Base-by-base conservation (phyloP, 495 filamentous ascomycete genomes). In the Xylaria nigripes region DNA sequence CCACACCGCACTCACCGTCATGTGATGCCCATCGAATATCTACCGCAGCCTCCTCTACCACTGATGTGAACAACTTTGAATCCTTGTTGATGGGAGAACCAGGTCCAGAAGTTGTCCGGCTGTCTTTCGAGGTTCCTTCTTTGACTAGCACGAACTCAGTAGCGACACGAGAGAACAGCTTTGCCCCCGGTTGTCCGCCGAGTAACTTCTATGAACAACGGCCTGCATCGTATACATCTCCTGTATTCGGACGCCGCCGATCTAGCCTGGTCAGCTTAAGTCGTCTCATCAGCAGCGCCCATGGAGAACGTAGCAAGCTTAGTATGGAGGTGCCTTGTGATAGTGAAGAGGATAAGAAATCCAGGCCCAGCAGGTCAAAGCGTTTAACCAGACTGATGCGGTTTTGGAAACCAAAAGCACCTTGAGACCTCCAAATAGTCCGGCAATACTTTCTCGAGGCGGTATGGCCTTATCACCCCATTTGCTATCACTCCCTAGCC, bases 111-210 rank as follows among this genome's bases (percentile, higher is more conserved):
- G 55, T 84, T 12, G 57, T 67, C 13, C 85, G 89, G 48, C 76
- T 84, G 18, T 95, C 90, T 6, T 78, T 89, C 21, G 90, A 95
- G 52, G 86, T 92, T 10, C 90, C 90, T 6, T 95, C 90, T 27
- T 69, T 95, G 25, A 90, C 85, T 16, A 91, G 86, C 68, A 90
- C 86, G 64, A 82, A 88, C 59, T 95, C 90, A 0, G 91, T 89
- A 13, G 87, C 84, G 82, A 89, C 88, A 2, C 84, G 85, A 52
- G 81, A 81, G 27, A 78, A 77, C 62, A 61, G 67, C 12, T 71
- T 72, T n/a, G 56, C 64, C 0, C 66, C 71, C 10, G 58, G 58
- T 18, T 52, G 59, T 56, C 57, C 42, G 32, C 64, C 62, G 54
- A 68, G 50, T 48, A 67, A 65, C 47, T 71, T 60, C 50, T 76